phyloP scores from a whole-genome alignment of 140 eudicot species.

The Bidens hawaiensis region DNA sequence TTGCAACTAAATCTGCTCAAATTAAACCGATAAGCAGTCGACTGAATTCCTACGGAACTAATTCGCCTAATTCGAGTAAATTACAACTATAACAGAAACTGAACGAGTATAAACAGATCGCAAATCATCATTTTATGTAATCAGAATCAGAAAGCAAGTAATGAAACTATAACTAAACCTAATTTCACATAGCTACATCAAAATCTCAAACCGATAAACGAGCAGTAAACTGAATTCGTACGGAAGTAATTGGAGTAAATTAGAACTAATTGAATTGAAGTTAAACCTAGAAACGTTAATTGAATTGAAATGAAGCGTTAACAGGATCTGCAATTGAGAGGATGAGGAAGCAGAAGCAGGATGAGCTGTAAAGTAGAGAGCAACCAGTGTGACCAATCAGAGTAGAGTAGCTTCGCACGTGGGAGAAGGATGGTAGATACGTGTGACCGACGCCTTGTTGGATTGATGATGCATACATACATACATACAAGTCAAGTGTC shows the following conservation, averaged over 20 bases:
- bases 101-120: too few species aligned
- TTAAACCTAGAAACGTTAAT: neutral
- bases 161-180: conserved; percentile 10
- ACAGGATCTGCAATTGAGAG: conserved; percentile 37
- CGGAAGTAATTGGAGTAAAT: neutral
- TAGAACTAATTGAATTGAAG: neutral
- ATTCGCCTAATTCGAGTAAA: too few species aligned
- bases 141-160: conserved; percentile 6
- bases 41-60: too few species aligned
- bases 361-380: conserved; percentile 35
- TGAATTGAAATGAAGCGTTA: conserved; percentile 7
- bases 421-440: conserved; percentile 26
- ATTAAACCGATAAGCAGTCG: too few species aligned
- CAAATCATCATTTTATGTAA: neutral
- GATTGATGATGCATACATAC: too few species aligned
- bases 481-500: neutral
- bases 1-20: too few species aligned
- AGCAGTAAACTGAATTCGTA: neutral
- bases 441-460: conserved; percentile 40
- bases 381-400: conserved; percentile 28
- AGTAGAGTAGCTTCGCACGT: conserved; percentile 33
- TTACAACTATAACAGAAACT: too few species aligned
- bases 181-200: neutral
- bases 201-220: too few species aligned
- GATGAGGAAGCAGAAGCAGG: conserved; percentile 8